Evolutionary conservation across 768 basidiomycete species (phyloP).

Genomic region (Boletus bicolor): DNA sequence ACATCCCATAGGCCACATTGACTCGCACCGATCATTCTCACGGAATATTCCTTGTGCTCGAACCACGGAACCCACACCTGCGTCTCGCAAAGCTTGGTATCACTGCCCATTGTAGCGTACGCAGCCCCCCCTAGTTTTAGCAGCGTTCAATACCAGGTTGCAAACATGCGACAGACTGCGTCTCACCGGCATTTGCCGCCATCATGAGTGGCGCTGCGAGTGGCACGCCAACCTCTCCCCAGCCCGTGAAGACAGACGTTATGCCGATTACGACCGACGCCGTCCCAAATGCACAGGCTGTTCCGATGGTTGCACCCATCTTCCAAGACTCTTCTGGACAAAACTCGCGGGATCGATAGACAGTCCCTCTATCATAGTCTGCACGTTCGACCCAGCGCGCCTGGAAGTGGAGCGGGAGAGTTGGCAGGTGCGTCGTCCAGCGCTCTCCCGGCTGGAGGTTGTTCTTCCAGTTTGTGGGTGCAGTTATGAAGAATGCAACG

Average conservation of each 20-base stretch:
- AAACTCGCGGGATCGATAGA: conserved; percentile 12
- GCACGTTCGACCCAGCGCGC: conserved; percentile 13
- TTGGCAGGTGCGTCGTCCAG: conserved; percentile 15
- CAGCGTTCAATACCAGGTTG: background rate
- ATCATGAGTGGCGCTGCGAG: conserved; percentile 12
- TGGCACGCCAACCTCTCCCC: background rate
- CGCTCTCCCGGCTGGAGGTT: conserved; percentile 17
- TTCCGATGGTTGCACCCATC: conserved; percentile 15
- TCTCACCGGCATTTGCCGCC: conserved; percentile 12
- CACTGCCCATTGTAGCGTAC: conserved; percentile 6
- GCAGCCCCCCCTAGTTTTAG: conserved; percentile 1
- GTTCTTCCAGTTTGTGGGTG: conserved; percentile 13
- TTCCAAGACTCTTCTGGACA: conserved; percentile 18
- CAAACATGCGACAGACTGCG: background rate
- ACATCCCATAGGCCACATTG: conserved; percentile 18
- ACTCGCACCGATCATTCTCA: conserved; percentile 6
- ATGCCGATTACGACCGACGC: conserved; percentile 17
- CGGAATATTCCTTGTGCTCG: conserved; percentile 20
- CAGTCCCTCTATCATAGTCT: conserved; percentile 6
- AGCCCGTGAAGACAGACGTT: background rate
- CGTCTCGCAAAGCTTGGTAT: conserved; percentile 12
- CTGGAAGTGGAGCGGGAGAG: conserved; percentile 9
- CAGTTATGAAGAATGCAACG: conserved; percentile 16
- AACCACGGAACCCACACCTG: conserved; percentile 23
- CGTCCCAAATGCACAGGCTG: conserved; percentile 17